Base-by-base conservation (phyloP, 805 yeast species). In the Ogataea minuta region DNA sequence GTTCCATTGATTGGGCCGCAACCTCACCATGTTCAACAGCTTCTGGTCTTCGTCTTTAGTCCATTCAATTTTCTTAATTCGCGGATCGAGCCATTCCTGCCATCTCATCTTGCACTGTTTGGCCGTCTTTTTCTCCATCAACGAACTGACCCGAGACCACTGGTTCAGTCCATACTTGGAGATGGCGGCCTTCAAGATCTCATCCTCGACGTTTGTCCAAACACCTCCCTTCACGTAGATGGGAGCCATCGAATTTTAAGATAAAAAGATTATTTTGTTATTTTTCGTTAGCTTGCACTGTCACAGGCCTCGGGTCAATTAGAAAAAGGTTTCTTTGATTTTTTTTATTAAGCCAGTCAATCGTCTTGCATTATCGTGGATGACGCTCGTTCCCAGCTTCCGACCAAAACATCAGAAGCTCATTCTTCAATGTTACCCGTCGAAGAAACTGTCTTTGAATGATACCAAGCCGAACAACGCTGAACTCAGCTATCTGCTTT, bases 381-480 rank as follows among this genome's bases (percentile, higher is more conserved):
- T 50, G 55, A 43, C 54, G n/a, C 26, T 50, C 9, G 20, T 50
- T 12, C 52, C 54, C 24, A 44, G 34, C 16, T 33, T 52, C 28
- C 53, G 45, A 15, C 85, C 95, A 2, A 90, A 91, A 59, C 98
- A 90, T 62, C 97, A 90, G 63, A 81, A 86, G 56, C 71, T 90
- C 54, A 85, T 93, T 26, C 74, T 84, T 36, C 95, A 87, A 61
- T 93, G 98, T 67, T 91, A 91, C 60, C 98, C 93, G 2, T 96
- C 97, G 2, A 74, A 88, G 45, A 82, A 80, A 6, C 45, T 57
- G 12, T 46, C 59, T 2, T 43, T 45, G 11, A 74, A 75, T 5
- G 98, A 90, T 56, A 90, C 90, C 66, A 82, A 84, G 53, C 95
- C 99, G 11, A 90, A 91, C 60, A 79, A 95, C 2, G 87, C 95